Base-by-base conservation (phyloP, 2,329 filamentous ascomycete genomes). In the Fusarium sp. region DNA sequence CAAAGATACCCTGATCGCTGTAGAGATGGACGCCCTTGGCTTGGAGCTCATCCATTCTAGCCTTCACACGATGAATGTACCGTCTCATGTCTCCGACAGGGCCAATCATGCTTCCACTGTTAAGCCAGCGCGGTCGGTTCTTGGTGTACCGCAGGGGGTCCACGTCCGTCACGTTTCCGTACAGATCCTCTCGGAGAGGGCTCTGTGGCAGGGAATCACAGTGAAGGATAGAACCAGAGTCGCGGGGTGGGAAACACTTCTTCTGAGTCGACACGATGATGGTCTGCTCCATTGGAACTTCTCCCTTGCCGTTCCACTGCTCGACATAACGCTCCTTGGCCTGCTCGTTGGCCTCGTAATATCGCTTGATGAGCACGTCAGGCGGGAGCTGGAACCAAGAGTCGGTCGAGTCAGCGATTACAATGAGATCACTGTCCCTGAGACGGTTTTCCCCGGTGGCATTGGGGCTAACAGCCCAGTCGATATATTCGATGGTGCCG, bases 381-480 rank as follows among this genome's bases (percentile, higher is more conserved):
- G 75, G 74, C 0, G 76, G 73, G 0, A 77, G 74, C 16, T 77
- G 76, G 13, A 76, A 77, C 75, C 76, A 77, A 6, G 72, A 58
- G 6, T 77, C 76, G 8, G 74, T 72, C 1, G 74, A 71, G 16
- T 77, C 76, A 3, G 70, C 67, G 5, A 77, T 36, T 0, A 76
- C 57, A 8, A 76, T 50, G 0, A 77, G 49, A 20, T 77, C 76
- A 6, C 76, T 33, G 1, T 75, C 74, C 1, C 56, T 40, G 0
- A 75, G 54, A 8, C 42, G 61, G 13, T 74, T 59, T 2, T 40
- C 61, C 1, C 59, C 51, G 0, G 65, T 25, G 1, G 69, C 56
- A 1, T 29, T 20, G 0, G 25, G 18, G 0, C 33, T 46, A 2
- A 40, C 38, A 25, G 68, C 65, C 0, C 16, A 25, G 10, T 77